These are phyloP conservation scores for Spirogloea muscicola DNA, from an alignment of 139 green algal species.

Conservation along the genomic window DNA sequence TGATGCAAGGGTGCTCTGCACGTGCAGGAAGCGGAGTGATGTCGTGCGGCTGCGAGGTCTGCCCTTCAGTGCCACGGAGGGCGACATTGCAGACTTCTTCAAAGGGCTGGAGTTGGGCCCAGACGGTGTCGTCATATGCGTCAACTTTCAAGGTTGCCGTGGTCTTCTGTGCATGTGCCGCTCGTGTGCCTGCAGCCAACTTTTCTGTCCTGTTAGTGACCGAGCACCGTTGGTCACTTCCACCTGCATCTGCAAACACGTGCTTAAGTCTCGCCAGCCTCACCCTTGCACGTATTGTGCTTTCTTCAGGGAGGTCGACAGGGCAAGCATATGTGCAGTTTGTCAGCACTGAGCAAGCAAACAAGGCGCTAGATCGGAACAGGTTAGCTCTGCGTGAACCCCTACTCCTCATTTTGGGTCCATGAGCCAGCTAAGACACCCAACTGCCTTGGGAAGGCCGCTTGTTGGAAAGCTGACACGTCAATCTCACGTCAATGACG, in stretches of 20 bases:
- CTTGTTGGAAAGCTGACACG: not conserved
- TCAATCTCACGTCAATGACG: not conserved
- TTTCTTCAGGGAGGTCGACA: conserved; percentile 63
- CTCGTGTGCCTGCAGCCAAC: not conserved
- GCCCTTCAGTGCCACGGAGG: conserved; percentile 67
- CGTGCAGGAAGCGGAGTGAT: conserved; percentile 43
- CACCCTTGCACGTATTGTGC: too few species aligned
- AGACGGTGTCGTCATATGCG: conserved; percentile 30
- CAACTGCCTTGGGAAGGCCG: not conserved
- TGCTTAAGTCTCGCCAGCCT: too few species aligned
- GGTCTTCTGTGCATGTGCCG: not conserved
- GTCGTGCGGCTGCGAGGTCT: conserved; percentile 79
- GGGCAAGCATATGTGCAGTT: conserved; percentile 74
- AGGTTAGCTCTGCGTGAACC: conserved; percentile 14
- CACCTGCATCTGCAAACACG: too few species aligned
- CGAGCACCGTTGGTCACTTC: too few species aligned
- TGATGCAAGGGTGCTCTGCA: too few species aligned
- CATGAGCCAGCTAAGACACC: not conserved
- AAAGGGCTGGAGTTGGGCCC: conserved; percentile 48
- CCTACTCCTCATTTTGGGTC: too few species aligned
- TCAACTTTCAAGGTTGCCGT: conserved; percentile 41
- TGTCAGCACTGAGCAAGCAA: conserved; percentile 47
- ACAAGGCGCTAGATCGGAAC: conserved; percentile 53
- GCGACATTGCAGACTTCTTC: conserved; percentile 81
- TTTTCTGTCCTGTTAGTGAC: too few species aligned